A percentile compares a stretch with the other conserved stretches of the same genome.
These are phyloP conservation scores for Sphagnum contortum DNA, from an alignment of 225 moss, liverwort and hornwort species.

Conservation along the genomic window DNA sequence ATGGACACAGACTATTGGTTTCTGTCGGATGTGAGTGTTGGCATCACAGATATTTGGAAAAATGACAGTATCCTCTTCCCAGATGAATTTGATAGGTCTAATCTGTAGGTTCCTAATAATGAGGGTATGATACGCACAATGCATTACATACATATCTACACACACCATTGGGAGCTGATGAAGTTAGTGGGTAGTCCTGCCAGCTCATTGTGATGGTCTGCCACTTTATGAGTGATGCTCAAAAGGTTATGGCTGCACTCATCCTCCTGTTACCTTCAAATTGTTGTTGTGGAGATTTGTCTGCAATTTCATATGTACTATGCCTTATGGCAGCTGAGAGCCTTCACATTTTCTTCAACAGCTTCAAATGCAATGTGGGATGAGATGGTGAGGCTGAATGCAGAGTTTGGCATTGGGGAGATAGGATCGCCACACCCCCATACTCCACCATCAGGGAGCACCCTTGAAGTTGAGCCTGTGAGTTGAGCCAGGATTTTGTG, in stretches of 20 bases:
- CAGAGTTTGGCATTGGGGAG: constrained; percentile 38
- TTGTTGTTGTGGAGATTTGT: background rate
- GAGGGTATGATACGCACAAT: no score
- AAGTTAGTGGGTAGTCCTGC: no score
- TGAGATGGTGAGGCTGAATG: constrained; percentile 36
- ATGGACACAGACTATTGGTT: constrained; percentile 52
- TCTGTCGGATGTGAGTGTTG: constrained; percentile 44
- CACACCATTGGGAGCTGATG: no score
- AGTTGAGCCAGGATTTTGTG: constrained; percentile 7
- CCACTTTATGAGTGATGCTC: no score
- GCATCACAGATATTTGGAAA: constrained; percentile 53
- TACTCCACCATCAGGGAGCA: constrained; percentile 30
- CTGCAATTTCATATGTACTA: background rate
- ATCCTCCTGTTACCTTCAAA: no score
- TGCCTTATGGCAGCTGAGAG: background rate
- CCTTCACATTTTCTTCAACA: constrained; percentile 4
- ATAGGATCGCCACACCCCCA: constrained; percentile 25
- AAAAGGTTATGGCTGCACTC: no score
- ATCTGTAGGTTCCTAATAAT: no score
- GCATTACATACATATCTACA: no score
- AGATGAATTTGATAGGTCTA: no score
- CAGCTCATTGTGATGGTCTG: no score
- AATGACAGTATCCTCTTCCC: constrained; percentile 40
- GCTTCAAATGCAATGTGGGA: constrained; percentile 48
- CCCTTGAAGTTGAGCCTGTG: constrained; percentile 18